Conservation (phyloP, 1,284 basidiomycete species). For the Tilletia indica region DNA sequence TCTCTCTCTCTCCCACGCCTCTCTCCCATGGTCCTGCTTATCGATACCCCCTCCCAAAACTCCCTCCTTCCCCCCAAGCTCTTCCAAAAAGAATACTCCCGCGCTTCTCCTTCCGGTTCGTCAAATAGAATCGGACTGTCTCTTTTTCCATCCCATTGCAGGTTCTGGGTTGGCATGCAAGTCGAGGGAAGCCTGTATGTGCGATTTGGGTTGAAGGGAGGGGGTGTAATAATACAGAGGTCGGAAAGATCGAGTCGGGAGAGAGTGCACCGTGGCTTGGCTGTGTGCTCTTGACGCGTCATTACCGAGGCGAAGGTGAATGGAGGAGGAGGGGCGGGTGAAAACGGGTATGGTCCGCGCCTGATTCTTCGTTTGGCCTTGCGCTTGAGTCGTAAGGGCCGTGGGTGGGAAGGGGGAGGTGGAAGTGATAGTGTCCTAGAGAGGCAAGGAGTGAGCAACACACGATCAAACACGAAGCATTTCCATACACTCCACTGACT, state of each 20-base stretch:
- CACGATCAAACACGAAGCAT: too few relatives aligned
- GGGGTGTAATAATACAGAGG: conserved; percentile 1
- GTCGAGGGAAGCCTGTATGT: neutral
- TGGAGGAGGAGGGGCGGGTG: neutral
- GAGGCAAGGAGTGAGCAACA: too few relatives aligned
- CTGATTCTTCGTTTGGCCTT: neutral
- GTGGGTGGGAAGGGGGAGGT: neutral
- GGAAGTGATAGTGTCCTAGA: neutral
- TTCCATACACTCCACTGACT: neutral
- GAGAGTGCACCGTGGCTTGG: neutral
- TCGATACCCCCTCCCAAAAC: neutral
- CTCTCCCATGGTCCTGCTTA: neutral
- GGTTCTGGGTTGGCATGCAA: neutral
- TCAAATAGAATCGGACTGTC: neutral
- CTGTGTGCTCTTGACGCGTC: neutral
- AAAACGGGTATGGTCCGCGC: neutral
- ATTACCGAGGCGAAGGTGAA: neutral
- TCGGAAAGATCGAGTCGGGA: neutral
- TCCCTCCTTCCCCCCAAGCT: neutral
- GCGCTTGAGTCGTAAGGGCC: neutral
- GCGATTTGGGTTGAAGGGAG: neutral
- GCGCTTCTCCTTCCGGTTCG: neutral
- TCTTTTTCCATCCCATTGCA: neutral
- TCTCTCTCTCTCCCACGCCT: conserved; percentile 8
- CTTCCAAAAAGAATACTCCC: neutral